Percentiles rank a stretch among this genome's conserved stretches.
Conservation (phyloP, 441 rosid genomes). For the Croton setiger region DNA sequence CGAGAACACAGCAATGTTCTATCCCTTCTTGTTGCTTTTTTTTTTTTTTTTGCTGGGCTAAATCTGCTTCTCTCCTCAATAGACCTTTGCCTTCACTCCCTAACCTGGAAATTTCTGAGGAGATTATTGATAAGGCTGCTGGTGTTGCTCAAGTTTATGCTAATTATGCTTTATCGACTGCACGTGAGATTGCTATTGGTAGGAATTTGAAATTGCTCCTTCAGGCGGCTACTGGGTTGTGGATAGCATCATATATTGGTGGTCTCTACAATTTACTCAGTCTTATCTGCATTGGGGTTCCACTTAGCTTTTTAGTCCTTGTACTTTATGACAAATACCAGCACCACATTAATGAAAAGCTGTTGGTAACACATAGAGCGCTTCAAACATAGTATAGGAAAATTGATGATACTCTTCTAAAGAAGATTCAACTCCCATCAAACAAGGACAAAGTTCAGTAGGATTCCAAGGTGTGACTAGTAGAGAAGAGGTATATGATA, state of each 20-base stretch:
- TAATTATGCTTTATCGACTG: constrained; percentile 46
- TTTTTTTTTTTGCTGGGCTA: constrained; percentile 87
- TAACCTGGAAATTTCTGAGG: constrained; percentile 73
- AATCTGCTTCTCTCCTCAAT: constrained; percentile 91
- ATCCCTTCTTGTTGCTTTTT: constrained; percentile 53
- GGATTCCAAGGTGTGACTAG: no score
- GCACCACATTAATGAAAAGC: constrained; percentile 59
- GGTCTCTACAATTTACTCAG: constrained; percentile 68
- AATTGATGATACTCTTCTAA: constrained; percentile 49
- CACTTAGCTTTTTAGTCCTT: constrained; percentile 65
- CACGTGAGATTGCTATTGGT: constrained; percentile 56
- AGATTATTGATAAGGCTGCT: constrained; percentile 43
- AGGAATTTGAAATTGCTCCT: constrained; percentile 54
- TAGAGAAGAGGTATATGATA: constrained; percentile 96
- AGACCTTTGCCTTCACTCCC: constrained; percentile 95
- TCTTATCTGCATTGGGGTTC: constrained; percentile 57
- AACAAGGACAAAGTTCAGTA: constrained; percentile 63
- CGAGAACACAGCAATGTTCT: constrained; percentile 59
- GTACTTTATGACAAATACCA: constrained; percentile 65
- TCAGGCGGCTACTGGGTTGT: constrained; percentile 66
- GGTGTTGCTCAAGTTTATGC: constrained; percentile 39
- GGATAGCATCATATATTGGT: constrained; percentile 59
- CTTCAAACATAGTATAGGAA: constrained; percentile 47
- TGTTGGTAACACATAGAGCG: constrained; percentile 37
- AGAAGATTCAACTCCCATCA: constrained; percentile 48